Conservation (phyloP, 352 stramenopile genomes). For the Phytophthora hybrid region DNA sequence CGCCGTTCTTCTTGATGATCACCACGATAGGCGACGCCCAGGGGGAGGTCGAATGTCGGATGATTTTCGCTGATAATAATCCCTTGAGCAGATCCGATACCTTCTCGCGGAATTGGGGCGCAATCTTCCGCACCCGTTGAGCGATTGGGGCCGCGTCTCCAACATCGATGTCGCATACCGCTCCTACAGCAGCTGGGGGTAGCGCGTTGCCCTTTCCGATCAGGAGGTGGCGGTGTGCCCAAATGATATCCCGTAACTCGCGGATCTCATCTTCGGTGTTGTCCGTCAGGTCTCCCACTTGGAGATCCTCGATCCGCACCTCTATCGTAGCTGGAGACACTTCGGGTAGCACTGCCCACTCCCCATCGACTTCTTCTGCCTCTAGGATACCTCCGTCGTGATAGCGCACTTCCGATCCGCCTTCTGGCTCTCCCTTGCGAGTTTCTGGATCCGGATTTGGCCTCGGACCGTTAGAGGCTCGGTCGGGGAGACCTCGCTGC, state of each 20-base stretch:
- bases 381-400: slow-evolving; percentile 21
- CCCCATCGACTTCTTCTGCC: slow-evolving; percentile 19
- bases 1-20: not conserved
- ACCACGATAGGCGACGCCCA: not conserved
- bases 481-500: too few relatives aligned
- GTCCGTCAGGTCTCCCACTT: slow-evolving; percentile 8
- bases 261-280: slow-evolving; percentile 29
- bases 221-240: slow-evolving; percentile 18
- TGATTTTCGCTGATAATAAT: not conserved
- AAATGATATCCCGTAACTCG: slow-evolving; percentile 27
- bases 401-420: slow-evolving; percentile 2
- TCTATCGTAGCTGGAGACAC: not conserved
- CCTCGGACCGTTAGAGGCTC: too few relatives aligned
- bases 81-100: not conserved
- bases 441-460: too few relatives aligned
- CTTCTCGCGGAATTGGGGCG: too few relatives aligned
- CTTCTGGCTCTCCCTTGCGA: too few relatives aligned
- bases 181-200: not conserved
- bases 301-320: slow-evolving; percentile 31
- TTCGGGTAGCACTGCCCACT: slow-evolving; percentile 36
- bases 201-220: slow-evolving; percentile 18
- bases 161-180: not conserved
- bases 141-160: not conserved
- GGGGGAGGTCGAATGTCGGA: not conserved
- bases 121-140: not conserved